These are phyloP conservation scores for Medicago lupulina DNA, from an alignment of 306 rosid genomes.

Conservation along the genomic window DNA sequence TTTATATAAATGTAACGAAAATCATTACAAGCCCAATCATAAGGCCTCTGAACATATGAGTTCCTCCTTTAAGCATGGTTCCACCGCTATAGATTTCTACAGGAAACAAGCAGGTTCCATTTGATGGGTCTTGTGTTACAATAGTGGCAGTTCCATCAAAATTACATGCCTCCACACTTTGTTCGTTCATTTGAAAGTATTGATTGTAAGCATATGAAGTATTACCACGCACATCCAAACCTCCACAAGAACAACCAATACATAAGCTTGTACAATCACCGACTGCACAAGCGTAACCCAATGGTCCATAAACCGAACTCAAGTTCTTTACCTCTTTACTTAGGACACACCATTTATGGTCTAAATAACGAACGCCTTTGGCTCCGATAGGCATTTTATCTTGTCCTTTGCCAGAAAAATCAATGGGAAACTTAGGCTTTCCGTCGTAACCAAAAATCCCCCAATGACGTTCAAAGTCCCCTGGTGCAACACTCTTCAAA, in stretches of 20 bases:
- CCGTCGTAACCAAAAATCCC: constrained; percentile 76
- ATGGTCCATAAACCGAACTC: not conserved
- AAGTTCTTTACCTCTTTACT: not conserved
- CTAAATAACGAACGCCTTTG: constrained; percentile 67
- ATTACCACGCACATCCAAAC: constrained; percentile 35
- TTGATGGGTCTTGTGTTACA: constrained; percentile 51
- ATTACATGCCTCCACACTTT: constrained; percentile 65
- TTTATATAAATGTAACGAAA: constrained; percentile 36
- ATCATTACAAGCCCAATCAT: constrained; percentile 40
- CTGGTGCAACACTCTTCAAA: constrained; percentile 64
- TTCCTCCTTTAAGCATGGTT: constrained; percentile 37
- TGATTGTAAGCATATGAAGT: constrained; percentile 73
- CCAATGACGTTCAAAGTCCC: constrained; percentile 88
- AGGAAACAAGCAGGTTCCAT: constrained; percentile 57
- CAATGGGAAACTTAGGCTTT: constrained; percentile 49
- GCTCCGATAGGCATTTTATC: constrained; percentile 54
- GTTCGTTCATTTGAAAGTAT: constrained; percentile 65
- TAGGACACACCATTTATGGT: constrained; percentile 61
- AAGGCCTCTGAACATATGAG: not conserved
- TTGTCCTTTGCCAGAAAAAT: constrained; percentile 56
- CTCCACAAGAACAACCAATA: constrained; percentile 48
- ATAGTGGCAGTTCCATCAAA: constrained; percentile 52
- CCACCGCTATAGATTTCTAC: constrained; percentile 50
- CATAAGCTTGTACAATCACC: constrained; percentile 71
- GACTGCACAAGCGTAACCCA: constrained; percentile 57